Base-by-base conservation (phyloP, 2,329 filamentous ascomycete species). In the Colletotrichum phormii region DNA sequence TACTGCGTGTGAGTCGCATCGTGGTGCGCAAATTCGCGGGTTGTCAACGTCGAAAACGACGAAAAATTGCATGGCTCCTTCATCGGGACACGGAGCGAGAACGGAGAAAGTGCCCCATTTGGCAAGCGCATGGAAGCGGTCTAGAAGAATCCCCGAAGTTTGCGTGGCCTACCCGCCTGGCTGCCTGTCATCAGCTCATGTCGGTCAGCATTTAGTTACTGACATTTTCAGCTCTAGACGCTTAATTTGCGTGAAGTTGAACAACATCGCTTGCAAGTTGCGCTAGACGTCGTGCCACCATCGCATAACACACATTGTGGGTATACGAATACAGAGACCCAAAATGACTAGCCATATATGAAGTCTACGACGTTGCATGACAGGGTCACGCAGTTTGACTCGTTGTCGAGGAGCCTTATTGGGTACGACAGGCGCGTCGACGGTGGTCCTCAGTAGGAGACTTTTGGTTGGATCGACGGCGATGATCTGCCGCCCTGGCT, bases 141-240 rank as follows among this genome's bases (percentile, higher is more conserved):
- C 60, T 59, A 61, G 70, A 72, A 72, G 54, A 18, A 7, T 72
- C 64, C 66, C 33, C 22, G 70, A 70, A 72, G 55, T 54, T n/a
- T 13, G 22, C 31, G 22, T n/a, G 31, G 58, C 26, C 35, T 46
- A 11, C 13, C 33, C 12, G n/a, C 37, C 22, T 26, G 22, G 22
- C 22, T n/a, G 57, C 33, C 59, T 22, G 26, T 51, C 29, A 22
- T 72, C 70, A 64, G 70, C 70, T 69, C 26, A 54, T 46, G 70
- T 65, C 59, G 70, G 70, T 33, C 37, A 53, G 64, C 31, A 15
- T 18, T 15, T 24, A 3, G 33, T 31, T 26, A 18, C 53, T 8
- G 46, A 12, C 26, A 15, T n/a, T 51, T 15, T 26, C 18, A 24
- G 13, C 29, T 37, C 49, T 49, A 5, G 18, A 49, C 42, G 7